phyloP scores from a whole-genome alignment of 176 grass and related monocot species.

The Lolium perenne region DNA sequence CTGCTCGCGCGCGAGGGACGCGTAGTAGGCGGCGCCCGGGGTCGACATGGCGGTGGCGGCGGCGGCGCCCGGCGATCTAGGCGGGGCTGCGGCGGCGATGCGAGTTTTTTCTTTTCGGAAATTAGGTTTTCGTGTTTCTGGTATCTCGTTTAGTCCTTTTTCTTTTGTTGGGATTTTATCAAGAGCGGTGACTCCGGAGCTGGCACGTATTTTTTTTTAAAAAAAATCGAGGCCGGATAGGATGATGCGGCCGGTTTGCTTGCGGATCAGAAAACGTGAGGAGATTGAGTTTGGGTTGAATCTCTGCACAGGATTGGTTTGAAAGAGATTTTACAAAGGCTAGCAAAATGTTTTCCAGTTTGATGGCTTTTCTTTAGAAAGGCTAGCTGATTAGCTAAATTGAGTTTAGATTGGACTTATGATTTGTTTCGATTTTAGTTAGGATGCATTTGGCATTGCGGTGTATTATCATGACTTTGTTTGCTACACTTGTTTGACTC shows the following conservation, averaged over 20 bases:
- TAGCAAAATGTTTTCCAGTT: too few species aligned
- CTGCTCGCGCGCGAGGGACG: conserved; percentile 60
- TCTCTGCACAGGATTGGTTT: not conserved
- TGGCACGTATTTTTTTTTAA: not conserved
- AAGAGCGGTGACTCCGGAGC: not conserved
- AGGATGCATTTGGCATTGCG: too few species aligned
- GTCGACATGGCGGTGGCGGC: conserved; percentile 54
- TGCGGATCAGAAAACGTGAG: not conserved
- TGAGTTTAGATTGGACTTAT: too few species aligned
- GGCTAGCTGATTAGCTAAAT: too few species aligned
- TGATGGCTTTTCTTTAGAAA: too few species aligned
- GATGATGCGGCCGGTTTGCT: not conserved
- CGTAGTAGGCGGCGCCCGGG: conserved; percentile 58
- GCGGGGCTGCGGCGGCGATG: conserved; percentile 40
- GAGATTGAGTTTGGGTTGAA: not conserved
- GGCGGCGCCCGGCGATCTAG: conserved; percentile 53
- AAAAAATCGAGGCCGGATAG: not conserved
- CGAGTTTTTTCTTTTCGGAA: conserved; percentile 31
- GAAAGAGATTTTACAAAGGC: too few species aligned
- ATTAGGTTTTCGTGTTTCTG: conserved; percentile 40
- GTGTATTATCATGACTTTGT: too few species aligned
- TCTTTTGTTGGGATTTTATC: not conserved
- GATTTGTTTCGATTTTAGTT: too few species aligned
- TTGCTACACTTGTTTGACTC: too few species aligned
- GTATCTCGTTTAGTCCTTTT: not conserved